Conservation (phyloP, 129 eudicot species). For the Centella asiatica region DNA sequence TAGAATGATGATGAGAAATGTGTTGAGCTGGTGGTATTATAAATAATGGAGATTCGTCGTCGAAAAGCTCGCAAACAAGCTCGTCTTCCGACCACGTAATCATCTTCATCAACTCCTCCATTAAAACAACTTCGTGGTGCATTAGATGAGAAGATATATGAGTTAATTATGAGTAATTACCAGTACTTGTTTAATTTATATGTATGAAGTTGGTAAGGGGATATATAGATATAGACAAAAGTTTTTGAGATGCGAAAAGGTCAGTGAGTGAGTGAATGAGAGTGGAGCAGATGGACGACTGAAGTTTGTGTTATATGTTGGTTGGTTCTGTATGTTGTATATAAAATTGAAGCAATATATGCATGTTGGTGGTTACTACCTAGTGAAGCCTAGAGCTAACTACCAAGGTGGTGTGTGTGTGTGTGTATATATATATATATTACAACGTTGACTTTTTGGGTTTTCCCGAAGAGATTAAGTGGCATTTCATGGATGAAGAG, state of each 20-base stretch:
- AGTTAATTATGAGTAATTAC: conserved; percentile 12
- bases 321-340: not conserved
- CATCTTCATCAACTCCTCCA: conserved; percentile 38
- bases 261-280: conserved; percentile 17
- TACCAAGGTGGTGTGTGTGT: too few species aligned
- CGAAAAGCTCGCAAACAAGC: conserved; percentile 40
- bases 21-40: conserved; percentile 17
- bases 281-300: conserved; percentile 58
- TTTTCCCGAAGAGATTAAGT: too few species aligned
- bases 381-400: too few species aligned
- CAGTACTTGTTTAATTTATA: not conserved
- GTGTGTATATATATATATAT: too few species aligned
- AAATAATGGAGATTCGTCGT: conserved; percentile 29
- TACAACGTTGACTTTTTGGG: too few species aligned
- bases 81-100: conserved; percentile 41
- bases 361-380: not conserved
- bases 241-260: conserved; percentile 25
- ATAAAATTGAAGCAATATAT: not conserved
- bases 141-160: not conserved
- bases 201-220: conserved; percentile 29
- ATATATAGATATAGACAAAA: not conserved
- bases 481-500: too few species aligned
- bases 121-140: conserved; percentile 4
- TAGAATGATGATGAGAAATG: conserved; percentile 8
- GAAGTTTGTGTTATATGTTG: conserved; percentile 13